Base-by-base conservation (phyloP, 345 rosid species). In the Chamaenerion angustifolium region DNA sequence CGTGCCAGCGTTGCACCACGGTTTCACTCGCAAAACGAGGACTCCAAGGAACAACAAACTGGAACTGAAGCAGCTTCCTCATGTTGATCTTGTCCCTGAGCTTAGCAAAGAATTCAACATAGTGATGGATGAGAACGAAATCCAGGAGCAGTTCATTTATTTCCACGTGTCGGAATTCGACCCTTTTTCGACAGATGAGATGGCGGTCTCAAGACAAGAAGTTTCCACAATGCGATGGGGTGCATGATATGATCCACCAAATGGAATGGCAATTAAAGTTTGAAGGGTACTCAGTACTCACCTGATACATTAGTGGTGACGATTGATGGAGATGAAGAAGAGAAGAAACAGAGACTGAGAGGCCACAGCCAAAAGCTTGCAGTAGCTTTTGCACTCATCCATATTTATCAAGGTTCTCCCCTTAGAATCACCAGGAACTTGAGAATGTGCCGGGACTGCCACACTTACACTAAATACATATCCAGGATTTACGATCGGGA, bases 261-360 rank as follows among this genome's bases (percentile, higher is more conserved):
- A 82, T 80, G 88, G 92, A 79, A 65, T 82, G 95, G 95, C 95
- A 85, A 64, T 58, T 85, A 65, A 79, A 71, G 56, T 85, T 85
- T 16, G 88, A 85, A 65, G 95, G 95, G n/a, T n/a, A n/a, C n/a
- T n/a, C n/a, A n/a, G 8, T 85, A 85, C 49, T 23, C 50, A 11
- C 74, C 85, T 3, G n/a, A n/a, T n/a, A n/a, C n/a, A n/a, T n/a
- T n/a, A n/a, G n/a, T n/a, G n/a, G n/a, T n/a, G n/a, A n/a, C 71
- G 65, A 45, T 76, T 10, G 69, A 82, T 25, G 78, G 75, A 42
- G 80, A 76, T 19, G 88, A 79, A 61, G 77, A 79, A 46, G 88
- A 85, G 64, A 82, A 82, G 63, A 62, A 56, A 63, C 56, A 77
- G 19, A 85, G 83, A 60, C 48, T 85, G 64, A 85, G 66, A 82